phyloP scores from a whole-genome alignment of 1,139 yeast genomes.

The Pichia sp. region DNA sequence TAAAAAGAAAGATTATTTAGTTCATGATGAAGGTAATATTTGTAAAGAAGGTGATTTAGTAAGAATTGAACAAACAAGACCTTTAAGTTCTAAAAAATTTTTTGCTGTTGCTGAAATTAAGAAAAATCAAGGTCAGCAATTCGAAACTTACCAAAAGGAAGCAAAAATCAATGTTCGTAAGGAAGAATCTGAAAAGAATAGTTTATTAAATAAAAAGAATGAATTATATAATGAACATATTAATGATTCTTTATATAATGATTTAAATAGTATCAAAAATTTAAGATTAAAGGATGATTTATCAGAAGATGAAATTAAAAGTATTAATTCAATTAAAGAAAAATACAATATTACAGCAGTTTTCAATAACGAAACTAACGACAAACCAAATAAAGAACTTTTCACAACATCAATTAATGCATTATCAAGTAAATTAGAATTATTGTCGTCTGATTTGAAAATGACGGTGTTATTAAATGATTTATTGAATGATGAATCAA shows the following conservation, averaged over 20 bases:
- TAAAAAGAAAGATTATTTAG: conserved; percentile 77
- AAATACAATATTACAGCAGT: conserved; percentile 31
- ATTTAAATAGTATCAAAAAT: conserved; percentile 41
- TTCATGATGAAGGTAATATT: conserved; percentile 87
- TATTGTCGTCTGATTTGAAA: conserved; percentile 19
- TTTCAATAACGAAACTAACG: conserved; percentile 21
- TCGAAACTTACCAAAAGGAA: conserved; percentile 68
- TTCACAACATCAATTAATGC: conserved; percentile 21
- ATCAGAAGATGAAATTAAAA: conserved; percentile 34
- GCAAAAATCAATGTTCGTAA: conserved; percentile 59
- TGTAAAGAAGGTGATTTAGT: conserved; percentile 96
- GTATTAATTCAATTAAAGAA: conserved; percentile 33
- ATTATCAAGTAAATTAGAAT: conserved; percentile 19
- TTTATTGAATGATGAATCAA: conserved; percentile 18
- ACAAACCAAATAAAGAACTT: conserved; percentile 19
- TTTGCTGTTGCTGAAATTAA: conserved; percentile 95
- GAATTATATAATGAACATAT: conserved; percentile 33
- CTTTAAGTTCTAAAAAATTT: conserved; percentile 71
- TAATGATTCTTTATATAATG: conserved; percentile 37
- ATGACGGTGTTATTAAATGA: conserved; percentile 15
- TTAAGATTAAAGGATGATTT: conserved; percentile 34
- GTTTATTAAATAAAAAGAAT: conserved; percentile 44
- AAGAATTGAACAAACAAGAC: conserved; percentile 85
- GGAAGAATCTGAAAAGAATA: conserved; percentile 53
- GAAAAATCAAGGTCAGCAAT: conserved; percentile 84